Conservation (phyloP, 768 basidiomycete species). For the Terana coerulea region DNA sequence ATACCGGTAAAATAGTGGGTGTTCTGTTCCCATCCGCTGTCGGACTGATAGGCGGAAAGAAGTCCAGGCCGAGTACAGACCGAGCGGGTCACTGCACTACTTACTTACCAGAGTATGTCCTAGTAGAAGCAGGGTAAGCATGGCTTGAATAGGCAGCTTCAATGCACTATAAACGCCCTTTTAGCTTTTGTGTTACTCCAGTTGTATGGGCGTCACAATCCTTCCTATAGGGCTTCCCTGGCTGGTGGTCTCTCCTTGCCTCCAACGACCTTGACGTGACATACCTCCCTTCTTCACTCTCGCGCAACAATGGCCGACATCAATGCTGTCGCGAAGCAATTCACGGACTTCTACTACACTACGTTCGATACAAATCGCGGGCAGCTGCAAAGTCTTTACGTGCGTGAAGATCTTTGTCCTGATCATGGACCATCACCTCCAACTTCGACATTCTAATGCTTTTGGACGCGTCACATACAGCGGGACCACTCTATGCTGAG, state of each 20-base stretch:
- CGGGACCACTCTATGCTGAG: conserved; percentile 80
- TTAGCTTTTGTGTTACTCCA: too few species aligned
- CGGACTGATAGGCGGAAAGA: too few species aligned
- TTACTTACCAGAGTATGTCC: too few species aligned
- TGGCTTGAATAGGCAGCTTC: too few species aligned
- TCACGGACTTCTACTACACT: conserved; percentile 78
- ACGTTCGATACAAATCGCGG: conserved; percentile 68
- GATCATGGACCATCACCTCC: conserved; percentile 20
- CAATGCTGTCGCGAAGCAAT: conserved; percentile 70
- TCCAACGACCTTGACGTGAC: too few species aligned
- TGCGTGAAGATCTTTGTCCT: conserved; percentile 40
- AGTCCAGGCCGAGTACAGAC: not conserved
- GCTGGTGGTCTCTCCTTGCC: not conserved
- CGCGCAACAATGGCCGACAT: conserved; percentile 62
- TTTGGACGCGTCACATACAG: conserved; percentile 38
- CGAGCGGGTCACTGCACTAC: not conserved
- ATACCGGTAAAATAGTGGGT: not conserved
- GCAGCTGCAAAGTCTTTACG: conserved; percentile 66
- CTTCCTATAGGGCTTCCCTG: too few species aligned
- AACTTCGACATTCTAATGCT: not conserved
- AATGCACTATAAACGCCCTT: too few species aligned
- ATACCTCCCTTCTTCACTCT: conserved; percentile 15
- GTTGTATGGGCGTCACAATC: too few species aligned
- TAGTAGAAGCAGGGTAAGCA: too few species aligned
- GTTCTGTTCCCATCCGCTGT: conserved; percentile 2